Conservation (phyloP, 225 moss, liverwort and hornwort genomes). For the Sphagnum contortum region DNA sequence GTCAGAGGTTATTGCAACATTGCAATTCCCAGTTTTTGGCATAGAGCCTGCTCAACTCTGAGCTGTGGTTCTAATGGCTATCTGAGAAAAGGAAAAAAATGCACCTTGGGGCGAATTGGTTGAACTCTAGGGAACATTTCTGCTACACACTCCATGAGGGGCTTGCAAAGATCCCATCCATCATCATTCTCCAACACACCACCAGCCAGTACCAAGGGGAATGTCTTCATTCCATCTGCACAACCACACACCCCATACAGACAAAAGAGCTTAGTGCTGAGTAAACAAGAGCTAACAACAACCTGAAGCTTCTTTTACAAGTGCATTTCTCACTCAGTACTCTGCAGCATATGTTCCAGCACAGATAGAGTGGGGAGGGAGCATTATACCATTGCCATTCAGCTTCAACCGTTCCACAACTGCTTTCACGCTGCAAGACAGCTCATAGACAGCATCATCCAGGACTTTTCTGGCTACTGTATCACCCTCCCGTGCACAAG, state of each 20-base stretch:
- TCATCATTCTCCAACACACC: constrained; percentile 67
- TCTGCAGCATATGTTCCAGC: too few species aligned
- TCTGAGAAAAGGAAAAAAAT: background rate
- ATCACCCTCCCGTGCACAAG: constrained; percentile 76
- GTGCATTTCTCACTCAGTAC: too few species aligned
- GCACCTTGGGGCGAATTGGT: constrained; percentile 57
- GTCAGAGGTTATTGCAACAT: too few species aligned
- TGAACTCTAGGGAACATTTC: constrained; percentile 62
- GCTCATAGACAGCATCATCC: constrained; percentile 64
- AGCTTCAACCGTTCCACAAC: constrained; percentile 62
- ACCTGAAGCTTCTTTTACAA: too few species aligned
- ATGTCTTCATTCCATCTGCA: constrained; percentile 60
- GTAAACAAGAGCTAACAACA: too few species aligned
- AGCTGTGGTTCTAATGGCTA: too few species aligned
- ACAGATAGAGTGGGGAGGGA: too few species aligned
- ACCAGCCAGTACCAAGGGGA: constrained; percentile 86
- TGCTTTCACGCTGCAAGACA: constrained; percentile 75
- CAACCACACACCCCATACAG: background rate
- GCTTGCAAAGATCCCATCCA: constrained; percentile 74
- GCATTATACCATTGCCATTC: constrained; percentile 48
- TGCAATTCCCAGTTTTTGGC: too few species aligned
- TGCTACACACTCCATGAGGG: constrained; percentile 45
- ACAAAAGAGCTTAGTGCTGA: too few species aligned
- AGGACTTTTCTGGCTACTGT: constrained; percentile 55
- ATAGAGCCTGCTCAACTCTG: too few species aligned